These are phyloP conservation scores for Nephelium lappaceum DNA, from an alignment of 345 rosid species.

Conservation along the genomic window DNA sequence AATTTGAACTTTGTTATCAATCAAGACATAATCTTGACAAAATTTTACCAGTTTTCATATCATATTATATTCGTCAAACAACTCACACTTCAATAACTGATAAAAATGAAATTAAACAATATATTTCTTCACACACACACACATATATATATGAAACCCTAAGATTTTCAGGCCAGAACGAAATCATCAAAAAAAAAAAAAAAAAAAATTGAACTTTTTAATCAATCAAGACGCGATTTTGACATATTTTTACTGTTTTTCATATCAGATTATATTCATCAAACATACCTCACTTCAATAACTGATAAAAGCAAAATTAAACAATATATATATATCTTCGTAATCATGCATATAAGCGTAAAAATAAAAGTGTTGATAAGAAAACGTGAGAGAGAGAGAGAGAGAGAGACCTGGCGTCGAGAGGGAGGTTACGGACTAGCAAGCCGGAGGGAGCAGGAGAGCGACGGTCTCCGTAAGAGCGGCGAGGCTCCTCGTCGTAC, in stretches of 20 bases:
- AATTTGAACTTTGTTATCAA: no score
- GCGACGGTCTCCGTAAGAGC: slow-evolving; percentile 71
- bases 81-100: no score
- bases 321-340: not conserved
- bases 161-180: slow-evolving; percentile 74
- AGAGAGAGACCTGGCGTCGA: slow-evolving; percentile 67
- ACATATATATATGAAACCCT: slow-evolving; percentile 65
- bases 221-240: not conserved
- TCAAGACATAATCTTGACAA: no score
- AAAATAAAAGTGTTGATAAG: not conserved
- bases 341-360: no score
- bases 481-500: slow-evolving; percentile 61
- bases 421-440: slow-evolving; percentile 93
- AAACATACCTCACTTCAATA: not conserved
- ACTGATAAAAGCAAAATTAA: not conserved
- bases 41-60: no score
- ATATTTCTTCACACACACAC: no score
- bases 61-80: no score
- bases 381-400: not conserved
- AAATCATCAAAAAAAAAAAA: not conserved
- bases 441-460: slow-evolving; percentile 88
- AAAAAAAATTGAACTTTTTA: not conserved
- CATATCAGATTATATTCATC: not conserved
- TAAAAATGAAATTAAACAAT: no score
- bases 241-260: not conserved